Percentiles rank a stretch among this genome's conserved stretches.
Conservation (phyloP, 768 basidiomycete genomes). For the Hortiboletus campestris region DNA sequence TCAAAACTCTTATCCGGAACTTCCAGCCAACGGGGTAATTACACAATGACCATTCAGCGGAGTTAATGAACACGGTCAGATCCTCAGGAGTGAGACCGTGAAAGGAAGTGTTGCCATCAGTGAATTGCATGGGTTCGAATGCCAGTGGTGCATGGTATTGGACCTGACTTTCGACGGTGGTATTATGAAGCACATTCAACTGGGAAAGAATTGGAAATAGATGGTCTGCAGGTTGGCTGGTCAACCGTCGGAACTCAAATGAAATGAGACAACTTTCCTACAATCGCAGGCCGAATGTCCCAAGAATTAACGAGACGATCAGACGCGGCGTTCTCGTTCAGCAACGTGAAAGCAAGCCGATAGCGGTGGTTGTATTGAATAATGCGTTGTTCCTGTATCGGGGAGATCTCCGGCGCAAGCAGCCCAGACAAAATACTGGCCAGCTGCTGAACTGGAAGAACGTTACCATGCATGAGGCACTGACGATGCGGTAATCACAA, state of each 20-base stretch:
- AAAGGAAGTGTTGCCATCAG: constrained; percentile 32
- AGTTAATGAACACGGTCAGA: constrained; percentile 91
- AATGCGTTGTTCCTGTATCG: constrained; percentile 49
- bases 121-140: constrained; percentile 55
- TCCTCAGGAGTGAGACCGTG: constrained; percentile 76
- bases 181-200: constrained; percentile 75
- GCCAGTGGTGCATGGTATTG: constrained; percentile 90
- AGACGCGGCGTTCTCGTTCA: constrained; percentile 84
- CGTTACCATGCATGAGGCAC: constrained; percentile 11
- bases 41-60: constrained; percentile 96
- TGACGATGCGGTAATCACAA: not conserved
- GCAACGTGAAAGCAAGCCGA: constrained; percentile 85
- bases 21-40: constrained; percentile 21
- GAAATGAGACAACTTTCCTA: constrained; percentile 46
- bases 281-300: constrained; percentile 67
- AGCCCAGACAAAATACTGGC: constrained; percentile 39
- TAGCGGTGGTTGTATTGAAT: constrained; percentile 80
- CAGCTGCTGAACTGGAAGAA: constrained; percentile 38
- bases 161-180: constrained; percentile 92
- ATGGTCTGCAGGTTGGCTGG: constrained; percentile 48
- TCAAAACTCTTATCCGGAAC: constrained; percentile 3
- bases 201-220: constrained; percentile 62
- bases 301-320: constrained; percentile 62
- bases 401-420: constrained; percentile 42
- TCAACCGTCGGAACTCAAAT: constrained; percentile 18